Conservation (phyloP, 805 yeast species). For the Yarrowia hollandica region DNA sequence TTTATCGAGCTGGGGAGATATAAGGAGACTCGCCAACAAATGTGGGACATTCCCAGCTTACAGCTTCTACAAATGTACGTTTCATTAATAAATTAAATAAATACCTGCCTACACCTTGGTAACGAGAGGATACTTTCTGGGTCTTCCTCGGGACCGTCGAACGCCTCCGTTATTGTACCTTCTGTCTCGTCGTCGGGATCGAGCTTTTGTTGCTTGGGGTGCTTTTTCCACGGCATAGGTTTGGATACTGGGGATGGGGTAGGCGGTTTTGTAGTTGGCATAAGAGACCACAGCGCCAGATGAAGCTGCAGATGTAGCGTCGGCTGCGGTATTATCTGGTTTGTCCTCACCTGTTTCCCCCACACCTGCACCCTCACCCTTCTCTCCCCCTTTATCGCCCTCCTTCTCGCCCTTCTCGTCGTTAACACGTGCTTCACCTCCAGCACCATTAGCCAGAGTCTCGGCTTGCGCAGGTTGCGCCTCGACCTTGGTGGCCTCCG, state of each 20-base stretch:
- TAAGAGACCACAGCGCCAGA: not conserved
- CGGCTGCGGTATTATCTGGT: not conserved
- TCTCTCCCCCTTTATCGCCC: not conserved
- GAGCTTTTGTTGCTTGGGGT: not conserved
- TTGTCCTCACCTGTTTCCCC: not conserved
- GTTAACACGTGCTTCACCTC: too few species aligned
- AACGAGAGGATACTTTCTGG: conserved; percentile 4
- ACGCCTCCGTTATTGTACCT: not conserved
- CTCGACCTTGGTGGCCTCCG: too few species aligned
- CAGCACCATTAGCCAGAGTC: too few species aligned
- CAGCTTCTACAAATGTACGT: conserved; percentile 6
- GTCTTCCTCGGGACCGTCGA: not conserved
- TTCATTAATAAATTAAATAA: not conserved
- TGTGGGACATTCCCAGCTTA: too few species aligned
- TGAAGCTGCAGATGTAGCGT: not conserved
- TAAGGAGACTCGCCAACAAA: too few species aligned
- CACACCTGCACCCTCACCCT: not conserved
- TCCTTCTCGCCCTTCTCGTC: too few species aligned
- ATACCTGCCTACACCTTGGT: not conserved
- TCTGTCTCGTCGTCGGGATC: not conserved
- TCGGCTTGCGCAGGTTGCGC: too few species aligned
- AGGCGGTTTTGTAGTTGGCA: not conserved
- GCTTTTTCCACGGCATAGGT: not conserved
- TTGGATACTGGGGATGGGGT: not conserved
- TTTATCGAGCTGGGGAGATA: too few species aligned